Evolutionary conservation across 768 basidiomycete genomes (phyloP), one percentile per base, ranked within the genome.

Genomic region (Suillus lakei): DNA sequence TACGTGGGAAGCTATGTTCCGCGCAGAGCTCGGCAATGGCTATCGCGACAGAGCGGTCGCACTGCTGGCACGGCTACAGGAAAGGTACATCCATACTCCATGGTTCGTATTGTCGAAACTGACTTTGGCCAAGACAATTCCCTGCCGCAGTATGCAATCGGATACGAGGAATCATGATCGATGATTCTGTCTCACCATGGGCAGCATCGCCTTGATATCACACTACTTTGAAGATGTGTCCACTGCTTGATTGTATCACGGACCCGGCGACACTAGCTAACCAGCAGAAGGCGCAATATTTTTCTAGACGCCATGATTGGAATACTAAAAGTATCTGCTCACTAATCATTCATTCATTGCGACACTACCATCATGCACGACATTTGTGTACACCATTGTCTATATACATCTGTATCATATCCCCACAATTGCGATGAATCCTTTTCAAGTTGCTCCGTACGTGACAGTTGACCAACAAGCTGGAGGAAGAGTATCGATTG

Each of bases 1-100:
- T 46, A 96, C 95, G 1, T 97, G 93, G 90, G 98, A 99, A 73
- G 89, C 88, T 5, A 99, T 99, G 96, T 88, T 99, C 68, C 87
- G 93, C 16, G 93, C 92, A 1, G 98, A 99, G 74, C 82, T 99
- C 13, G 88, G 88, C 23, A 86, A 84, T 60, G 93, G 93, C 15
- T 86, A 93, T 69, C 86, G 88, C 15, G 85, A 88, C 54, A 82
- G 83, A 13, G 97, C 96, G 0, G 55, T 86, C 4, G 85, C 82
- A 3, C 81, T 98, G 0, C 81, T 96, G 36, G 84, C 87, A 62
- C 85, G 93, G 54, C 78, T 96, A 69, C 88, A 86, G 76, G 84
- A 88, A 71, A 85, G 94, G 90, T 91, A 69, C 38, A 86, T 80
- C 34, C 18, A 46, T 44, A 61, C 46, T 30, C 48, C 6, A 39